Percentiles rank a stretch among this genome's conserved stretches.
phyloP scores from a whole-genome alignment of 176 grass and related monocot species.

The Aegilops bicornis region DNA sequence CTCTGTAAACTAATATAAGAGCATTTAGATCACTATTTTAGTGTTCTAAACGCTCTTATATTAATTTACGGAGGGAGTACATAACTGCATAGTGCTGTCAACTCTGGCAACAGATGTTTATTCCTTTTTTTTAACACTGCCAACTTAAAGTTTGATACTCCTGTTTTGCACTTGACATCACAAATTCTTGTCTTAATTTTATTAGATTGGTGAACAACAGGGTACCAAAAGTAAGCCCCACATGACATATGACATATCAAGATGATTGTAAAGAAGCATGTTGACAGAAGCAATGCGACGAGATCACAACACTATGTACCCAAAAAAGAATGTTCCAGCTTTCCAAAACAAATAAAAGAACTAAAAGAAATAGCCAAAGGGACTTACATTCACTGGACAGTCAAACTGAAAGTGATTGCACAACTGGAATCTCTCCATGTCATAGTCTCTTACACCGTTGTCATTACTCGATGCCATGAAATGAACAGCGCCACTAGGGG shows the following conservation, averaged over 20 bases:
- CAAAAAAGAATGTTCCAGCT: background rate
- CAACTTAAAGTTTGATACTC: background rate
- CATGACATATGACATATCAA: background rate
- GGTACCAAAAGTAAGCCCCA: slow-evolving; percentile 2
- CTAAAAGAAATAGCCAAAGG: background rate
- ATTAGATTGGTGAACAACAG: background rate
- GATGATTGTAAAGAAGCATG: background rate
- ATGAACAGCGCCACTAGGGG: slow-evolving; percentile 53
- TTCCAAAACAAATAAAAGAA: background rate
- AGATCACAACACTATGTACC: background rate
- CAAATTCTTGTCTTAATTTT: background rate
- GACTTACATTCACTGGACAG: slow-evolving; percentile 81
- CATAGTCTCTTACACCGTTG: slow-evolving; percentile 70
- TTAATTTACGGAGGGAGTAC: too few relatives aligned
- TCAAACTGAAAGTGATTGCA: slow-evolving; percentile 73
- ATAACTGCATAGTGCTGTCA: background rate
- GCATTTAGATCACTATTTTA: too few relatives aligned
- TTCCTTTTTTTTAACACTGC: background rate
- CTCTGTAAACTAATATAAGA: too few relatives aligned
- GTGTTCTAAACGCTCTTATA: too few relatives aligned
- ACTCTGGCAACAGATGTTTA: background rate
- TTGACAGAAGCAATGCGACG: background rate
- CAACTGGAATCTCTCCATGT: slow-evolving; percentile 79
- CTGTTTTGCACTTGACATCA: background rate
- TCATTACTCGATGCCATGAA: slow-evolving; percentile 88